Percentiles rank a stretch among this genome's conserved stretches.
phyloP scores from a whole-genome alignment of 2,329 filamentous ascomycete genomes.

The Pseudogymnoascus sp. region DNA sequence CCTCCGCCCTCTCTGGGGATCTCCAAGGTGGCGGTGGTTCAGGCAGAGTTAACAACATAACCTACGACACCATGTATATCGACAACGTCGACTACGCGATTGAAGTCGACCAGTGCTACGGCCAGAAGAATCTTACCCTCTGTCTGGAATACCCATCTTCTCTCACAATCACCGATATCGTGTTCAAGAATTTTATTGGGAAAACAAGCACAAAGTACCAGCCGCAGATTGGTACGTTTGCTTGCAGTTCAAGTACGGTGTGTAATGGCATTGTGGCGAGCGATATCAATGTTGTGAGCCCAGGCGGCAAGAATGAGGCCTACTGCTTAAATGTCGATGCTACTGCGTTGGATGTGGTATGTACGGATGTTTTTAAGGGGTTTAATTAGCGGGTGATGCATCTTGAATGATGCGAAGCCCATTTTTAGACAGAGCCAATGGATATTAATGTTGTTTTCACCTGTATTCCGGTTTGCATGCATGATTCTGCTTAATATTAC shows the following conservation, averaged over 20 bases:
- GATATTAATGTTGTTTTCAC: not conserved
- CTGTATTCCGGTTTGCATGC: not conserved
- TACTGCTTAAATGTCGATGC: slow-evolving; percentile 37
- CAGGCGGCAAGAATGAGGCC: slow-evolving; percentile 35
- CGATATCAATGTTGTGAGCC: slow-evolving; percentile 39
- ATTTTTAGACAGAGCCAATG: not conserved
- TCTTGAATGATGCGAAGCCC: not conserved
- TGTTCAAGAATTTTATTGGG: slow-evolving; percentile 47
- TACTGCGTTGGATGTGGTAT: slow-evolving; percentile 29
- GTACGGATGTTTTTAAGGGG: slow-evolving; percentile 21
- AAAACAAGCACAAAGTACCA: slow-evolving; percentile 39
- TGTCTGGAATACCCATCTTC: slow-evolving; percentile 48
- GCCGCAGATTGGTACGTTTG: slow-evolving; percentile 37
- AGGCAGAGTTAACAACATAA: slow-evolving; percentile 56
- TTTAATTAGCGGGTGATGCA: slow-evolving; percentile 19
- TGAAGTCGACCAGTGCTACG: slow-evolving; percentile 57
- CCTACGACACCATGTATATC: slow-evolving; percentile 52
- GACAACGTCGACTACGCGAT: slow-evolving; percentile 57
- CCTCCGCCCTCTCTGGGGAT: slow-evolving; percentile 42
- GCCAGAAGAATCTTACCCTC: slow-evolving; percentile 52
- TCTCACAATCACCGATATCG: slow-evolving; percentile 47
- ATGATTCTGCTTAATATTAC: not conserved
- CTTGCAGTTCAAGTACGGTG: slow-evolving; percentile 40
- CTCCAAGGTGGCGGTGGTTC: slow-evolving; percentile 43
- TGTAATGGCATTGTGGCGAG: slow-evolving; percentile 39